Percentiles rank a stretch among this genome's conserved stretches.
phyloP scores from a whole-genome alignment of 2,329 filamentous ascomycete genomes.

The Colletotrichum graminicola region DNA sequence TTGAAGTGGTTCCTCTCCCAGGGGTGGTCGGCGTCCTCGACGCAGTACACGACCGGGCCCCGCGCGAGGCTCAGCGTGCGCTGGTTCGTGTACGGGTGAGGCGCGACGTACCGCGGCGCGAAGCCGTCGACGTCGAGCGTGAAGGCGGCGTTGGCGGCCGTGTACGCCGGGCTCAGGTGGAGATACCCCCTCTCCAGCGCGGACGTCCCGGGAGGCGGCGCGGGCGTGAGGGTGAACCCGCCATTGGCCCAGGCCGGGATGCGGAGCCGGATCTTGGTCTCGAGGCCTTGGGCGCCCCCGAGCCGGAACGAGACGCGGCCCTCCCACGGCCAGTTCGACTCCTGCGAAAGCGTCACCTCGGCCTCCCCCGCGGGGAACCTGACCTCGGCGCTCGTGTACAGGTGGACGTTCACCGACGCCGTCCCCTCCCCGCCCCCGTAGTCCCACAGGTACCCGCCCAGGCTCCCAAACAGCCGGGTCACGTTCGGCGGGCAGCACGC shows the following conservation, averaged over 20 bases:
- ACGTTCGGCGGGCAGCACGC: conserved; percentile 73
- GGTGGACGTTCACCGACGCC: conserved; percentile 63
- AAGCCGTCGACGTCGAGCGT: conserved; percentile 60
- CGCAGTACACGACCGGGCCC: conserved; percentile 71
- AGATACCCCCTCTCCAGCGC: conserved; percentile 64
- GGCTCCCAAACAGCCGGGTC: conserved; percentile 64
- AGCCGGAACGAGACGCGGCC: conserved; percentile 63
- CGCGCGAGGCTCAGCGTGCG: conserved; percentile 65
- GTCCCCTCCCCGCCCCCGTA: conserved; percentile 48
- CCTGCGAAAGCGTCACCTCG: conserved; percentile 59
- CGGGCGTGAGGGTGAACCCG: conserved; percentile 52
- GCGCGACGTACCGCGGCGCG: conserved; percentile 60
- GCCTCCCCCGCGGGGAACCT: conserved; percentile 52
- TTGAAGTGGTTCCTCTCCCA: conserved; percentile 70
- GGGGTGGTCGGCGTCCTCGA: conserved; percentile 69
- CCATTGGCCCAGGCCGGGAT: conserved; percentile 65
- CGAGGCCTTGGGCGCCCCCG: conserved; percentile 44
- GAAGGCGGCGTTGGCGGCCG: conserved; percentile 56
- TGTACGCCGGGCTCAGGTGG: conserved; percentile 56
- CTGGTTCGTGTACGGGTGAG: conserved; percentile 69
- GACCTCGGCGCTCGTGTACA: conserved; percentile 65
- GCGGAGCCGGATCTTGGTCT: conserved; percentile 60
- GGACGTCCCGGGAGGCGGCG: conserved; percentile 47
- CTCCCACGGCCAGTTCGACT: conserved; percentile 69
- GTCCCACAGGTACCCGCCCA: conserved; percentile 70